Base-by-base conservation (phyloP, 345 rosid genomes). In the Citrus mangshanensis region DNA sequence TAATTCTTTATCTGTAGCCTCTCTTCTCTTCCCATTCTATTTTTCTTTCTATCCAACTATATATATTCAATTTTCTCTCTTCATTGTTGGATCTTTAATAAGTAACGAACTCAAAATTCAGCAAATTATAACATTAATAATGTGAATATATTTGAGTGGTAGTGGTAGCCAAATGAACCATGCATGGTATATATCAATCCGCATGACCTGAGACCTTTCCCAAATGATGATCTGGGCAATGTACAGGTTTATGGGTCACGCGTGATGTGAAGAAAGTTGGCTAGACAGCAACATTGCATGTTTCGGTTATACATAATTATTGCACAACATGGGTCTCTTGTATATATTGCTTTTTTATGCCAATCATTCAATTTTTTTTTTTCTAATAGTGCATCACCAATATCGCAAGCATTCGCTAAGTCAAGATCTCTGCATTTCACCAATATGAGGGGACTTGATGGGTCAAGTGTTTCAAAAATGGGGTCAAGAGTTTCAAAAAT, bases 271-370 rank as follows among this genome's bases (percentile, higher is more conserved):
- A 32, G 46, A 72, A 72, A 72, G 65, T 56, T 72, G 22, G 37
- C 10, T 7, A 46, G 74, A 64, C 46, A 32, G 62, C 62, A 75
- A 75, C 46, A 62, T 2, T 56, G 2, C 68, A 30, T 58, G 54
- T 37, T 12, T 73, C 51, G 3, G 0, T 58, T 59, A 5, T 5
- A 13, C 14, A 75, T 40, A 75, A 78, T 78, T 25, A 81, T 76
- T 84, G 62, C 78, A 75, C 74, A 12, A 74, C 77, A 56, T 74
- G 79, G 59, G 66, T n/a, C 58, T 6, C 18, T 21, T 18, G 58
- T 59, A 72, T 3, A 46, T 49, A 7, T 37, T 51, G 55, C 82
- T 72, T 82, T 79, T 67, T 14, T 30, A 55, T 74, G 73, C 70
- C 80, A 55, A 73, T 58, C 34, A 59, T 58, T 34, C 5, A 8